A percentile compares a stretch with the other conserved stretches of the same genome.
phyloP scores from a whole-genome alignment of 1,139 yeast species.

The Spathaspora jeffriesii region DNA sequence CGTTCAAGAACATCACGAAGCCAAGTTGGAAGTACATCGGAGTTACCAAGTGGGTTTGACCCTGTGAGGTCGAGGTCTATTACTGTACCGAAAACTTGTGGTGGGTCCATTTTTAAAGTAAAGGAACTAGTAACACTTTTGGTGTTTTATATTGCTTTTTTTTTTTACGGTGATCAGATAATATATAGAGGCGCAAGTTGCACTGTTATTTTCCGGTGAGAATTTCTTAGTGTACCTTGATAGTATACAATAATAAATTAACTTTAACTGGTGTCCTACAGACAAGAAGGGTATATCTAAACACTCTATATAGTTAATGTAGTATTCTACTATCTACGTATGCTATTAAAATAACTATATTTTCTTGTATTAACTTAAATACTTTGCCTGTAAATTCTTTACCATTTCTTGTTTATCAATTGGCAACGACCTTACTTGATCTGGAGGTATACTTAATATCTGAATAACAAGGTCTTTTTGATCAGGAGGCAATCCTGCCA shows the following conservation, averaged over 20 bases:
- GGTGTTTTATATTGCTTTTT: background rate
- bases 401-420: constrained; percentile 64
- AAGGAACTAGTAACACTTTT: background rate
- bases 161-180: background rate
- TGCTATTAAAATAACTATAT: too few relatives aligned
- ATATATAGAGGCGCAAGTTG: too few relatives aligned
- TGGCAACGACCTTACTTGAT: constrained; percentile 57
- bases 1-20: constrained; percentile 39
- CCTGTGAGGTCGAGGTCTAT: constrained; percentile 31
- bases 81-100: constrained; percentile 20
- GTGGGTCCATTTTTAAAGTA: constrained; percentile 16
- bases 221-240: too few relatives aligned
- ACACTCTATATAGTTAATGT: too few relatives aligned
- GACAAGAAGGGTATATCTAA: too few relatives aligned
- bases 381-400: constrained; percentile 57
- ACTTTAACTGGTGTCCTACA: too few relatives aligned
- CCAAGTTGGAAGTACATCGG: constrained; percentile 35
- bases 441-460: constrained; percentile 57
- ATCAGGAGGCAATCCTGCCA: constrained; percentile 47
- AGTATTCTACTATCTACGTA: too few relatives aligned
- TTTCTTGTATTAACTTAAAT: constrained; percentile 26
- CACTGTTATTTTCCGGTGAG: too few relatives aligned
- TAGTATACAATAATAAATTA: too few relatives aligned
- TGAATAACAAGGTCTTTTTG: constrained; percentile 69
- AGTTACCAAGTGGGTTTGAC: constrained; percentile 15